Evolutionary conservation across 345 rosid species (phyloP).

Genomic region (Limnanthes douglasii): DNA sequence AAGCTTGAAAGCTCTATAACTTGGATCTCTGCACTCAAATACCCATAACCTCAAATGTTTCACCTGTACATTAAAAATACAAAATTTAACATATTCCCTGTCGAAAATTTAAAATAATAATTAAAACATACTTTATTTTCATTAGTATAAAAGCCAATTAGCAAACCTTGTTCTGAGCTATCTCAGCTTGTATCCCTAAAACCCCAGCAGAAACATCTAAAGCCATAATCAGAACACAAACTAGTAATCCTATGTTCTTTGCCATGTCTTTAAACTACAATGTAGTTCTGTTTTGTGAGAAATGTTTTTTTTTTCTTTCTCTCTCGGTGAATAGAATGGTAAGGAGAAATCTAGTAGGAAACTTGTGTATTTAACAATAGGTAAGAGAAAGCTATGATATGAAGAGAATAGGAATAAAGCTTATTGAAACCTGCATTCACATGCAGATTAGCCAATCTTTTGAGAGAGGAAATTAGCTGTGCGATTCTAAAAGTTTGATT

Average conservation of each 20-base stretch:
- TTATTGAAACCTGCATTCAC: not conserved
- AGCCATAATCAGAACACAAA: constrained; percentile 20
- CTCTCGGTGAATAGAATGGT: constrained; percentile 6
- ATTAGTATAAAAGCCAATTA: not conserved
- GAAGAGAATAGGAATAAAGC: constrained; percentile 19
- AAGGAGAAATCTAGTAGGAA: constrained; percentile 4
- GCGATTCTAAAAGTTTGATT: constrained; percentile 13
- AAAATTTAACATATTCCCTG: not conserved
- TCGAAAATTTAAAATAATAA: not conserved
- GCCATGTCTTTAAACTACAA: constrained; percentile 5
- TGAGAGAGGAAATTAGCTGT: constrained; percentile 11
- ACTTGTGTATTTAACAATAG: constrained; percentile 9
- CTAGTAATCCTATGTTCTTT: constrained; percentile 13
- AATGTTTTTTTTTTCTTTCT: not conserved
- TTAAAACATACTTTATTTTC: not conserved
- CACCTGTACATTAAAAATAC: constrained; percentile 29
- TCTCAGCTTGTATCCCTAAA: constrained; percentile 21
- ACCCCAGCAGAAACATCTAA: constrained; percentile 24
- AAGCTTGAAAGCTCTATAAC: constrained; percentile 51
- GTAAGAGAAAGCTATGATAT: constrained; percentile 7
- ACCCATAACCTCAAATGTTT: constrained; percentile 59
- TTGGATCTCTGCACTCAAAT: constrained; percentile 75
- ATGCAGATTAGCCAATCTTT: constrained; percentile 2
- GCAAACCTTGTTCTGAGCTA: constrained; percentile 23
- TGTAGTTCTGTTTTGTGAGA: not conserved